Evolutionary conservation across 306 rosid genomes (phyloP), one percentile per base, ranked within the genome.

Genomic region (Prunus mira): DNA sequence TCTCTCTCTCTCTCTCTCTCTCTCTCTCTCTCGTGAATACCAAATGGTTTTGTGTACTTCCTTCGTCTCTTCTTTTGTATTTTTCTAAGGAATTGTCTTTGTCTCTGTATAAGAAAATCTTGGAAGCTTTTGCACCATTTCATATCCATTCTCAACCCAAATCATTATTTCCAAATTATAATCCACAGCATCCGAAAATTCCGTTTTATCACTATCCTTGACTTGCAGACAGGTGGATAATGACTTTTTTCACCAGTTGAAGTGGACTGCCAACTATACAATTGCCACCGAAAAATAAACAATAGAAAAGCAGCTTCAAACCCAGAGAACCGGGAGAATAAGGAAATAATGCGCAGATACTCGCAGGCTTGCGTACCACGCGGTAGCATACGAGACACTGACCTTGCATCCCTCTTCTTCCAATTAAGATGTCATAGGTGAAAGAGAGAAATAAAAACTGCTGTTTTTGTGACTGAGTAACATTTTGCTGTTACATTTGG

Each of bases 11-110:
- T 58, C n/a, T n/a, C n/a, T n/a, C n/a, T n/a, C n/a, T 84, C 73
- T 56, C 43, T 72, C 89, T 84, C 73, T 50, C 43, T 70, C 89
- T 86, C 86, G 82, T 84, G 85, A 86, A 73, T 75, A 81, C 74
- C 82, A 67, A 71, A 72, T 66, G 84, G 76, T 76, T 20, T 71
- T 57, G 51, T 78, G 83, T 67, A 71, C 78, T 66, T 58, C 74
- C 41, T 71, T 74, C 47, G 91, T 87, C 93, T 58, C 81, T 72
- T 76, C 76, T 83, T 47, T 66, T 78, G 92, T 84, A 71, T 80
- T 84, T 84, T 81, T 62, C 50, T 46, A 6, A 56, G 38, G 91
- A 76, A 28, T 51, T 76, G 91, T 90, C 92, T 70, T 18, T 77
- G 79, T 86, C 85, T 80, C 50, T 64, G 50, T 64, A 74, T 58